A percentile compares a stretch with the other conserved stretches of the same genome.
These are phyloP conservation scores for Phlebopus sp. DNA, from an alignment of 1,284 basidiomycete genomes.

Conservation along the genomic window DNA sequence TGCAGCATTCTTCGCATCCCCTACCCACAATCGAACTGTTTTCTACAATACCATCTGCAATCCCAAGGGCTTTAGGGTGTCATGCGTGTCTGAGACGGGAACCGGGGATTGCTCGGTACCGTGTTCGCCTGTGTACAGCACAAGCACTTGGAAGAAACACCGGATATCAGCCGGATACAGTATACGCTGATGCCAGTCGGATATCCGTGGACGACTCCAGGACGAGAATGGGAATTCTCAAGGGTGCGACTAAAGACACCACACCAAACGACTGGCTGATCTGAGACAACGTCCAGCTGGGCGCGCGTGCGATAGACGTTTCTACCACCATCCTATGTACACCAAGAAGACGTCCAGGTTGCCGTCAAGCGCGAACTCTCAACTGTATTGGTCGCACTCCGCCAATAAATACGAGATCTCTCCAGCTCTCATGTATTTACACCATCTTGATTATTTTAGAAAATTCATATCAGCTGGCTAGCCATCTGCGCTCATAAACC, in stretches of 20 bases:
- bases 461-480: background rate
- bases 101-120: slow-evolving; percentile 5
- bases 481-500: background rate
- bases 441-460: slow-evolving; percentile 2
- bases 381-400: background rate
- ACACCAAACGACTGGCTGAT: background rate
- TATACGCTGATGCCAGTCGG: background rate
- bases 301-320: background rate
- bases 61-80: slow-evolving; percentile 24
- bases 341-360: background rate
- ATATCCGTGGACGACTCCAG: slow-evolving; percentile 1
- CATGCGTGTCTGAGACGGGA: slow-evolving; percentile 9
- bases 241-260: slow-evolving; percentile 1
- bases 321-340: no score
- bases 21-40: slow-evolving; percentile 40
- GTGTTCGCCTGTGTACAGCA: slow-evolving; percentile 16
- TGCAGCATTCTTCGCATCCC: slow-evolving; percentile 43
- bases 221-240: slow-evolving; percentile 4
- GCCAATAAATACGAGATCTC: background rate
- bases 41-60: slow-evolving; percentile 35
- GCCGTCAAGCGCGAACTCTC: background rate
- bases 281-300: background rate
- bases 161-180: background rate
- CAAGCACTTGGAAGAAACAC: slow-evolving; percentile 2
- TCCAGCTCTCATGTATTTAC: background rate